These are phyloP conservation scores for Eudorina sp. DNA, from an alignment of 139 green algal genomes.

Conservation along the genomic window DNA sequence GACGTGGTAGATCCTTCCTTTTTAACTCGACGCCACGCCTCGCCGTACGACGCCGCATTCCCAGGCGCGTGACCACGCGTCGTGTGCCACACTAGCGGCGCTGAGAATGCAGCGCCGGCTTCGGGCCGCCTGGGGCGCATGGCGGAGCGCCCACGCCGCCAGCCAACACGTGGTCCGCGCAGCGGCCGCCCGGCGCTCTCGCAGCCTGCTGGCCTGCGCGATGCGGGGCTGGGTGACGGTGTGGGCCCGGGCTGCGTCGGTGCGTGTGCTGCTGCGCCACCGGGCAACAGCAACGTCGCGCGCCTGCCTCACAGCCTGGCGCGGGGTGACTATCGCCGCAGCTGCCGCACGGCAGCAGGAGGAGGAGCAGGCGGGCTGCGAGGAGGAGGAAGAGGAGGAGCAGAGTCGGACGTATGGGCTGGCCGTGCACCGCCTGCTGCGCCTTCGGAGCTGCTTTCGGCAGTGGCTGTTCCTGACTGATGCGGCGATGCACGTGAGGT, in stretches of 20 bases:
- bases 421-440: slow-evolving; percentile 16
- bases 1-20: too few species aligned
- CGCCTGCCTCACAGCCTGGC: slow-evolving; percentile 1
- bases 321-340: not conserved
- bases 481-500: not conserved
- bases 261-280: slow-evolving; percentile 18
- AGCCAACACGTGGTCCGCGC: not conserved
- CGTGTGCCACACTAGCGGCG: not conserved
- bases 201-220: not conserved
- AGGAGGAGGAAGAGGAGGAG: not conserved
- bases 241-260: slow-evolving; percentile 29
- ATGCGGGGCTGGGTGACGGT: slow-evolving; percentile 13
- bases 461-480: slow-evolving; percentile 13
- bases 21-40: too few species aligned
- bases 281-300: not conserved
- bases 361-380: not conserved
- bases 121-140: not conserved
- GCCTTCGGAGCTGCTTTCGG: slow-evolving; percentile 35
- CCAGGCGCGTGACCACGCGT: not conserved
- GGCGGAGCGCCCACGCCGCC: not conserved
- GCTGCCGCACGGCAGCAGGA: not conserved
- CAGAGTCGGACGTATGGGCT: not conserved
- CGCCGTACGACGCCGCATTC: not conserved
- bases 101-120: not conserved
- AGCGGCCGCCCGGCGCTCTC: not conserved